These are phyloP conservation scores for Seminavis robusta DNA, from an alignment of 108 stramenopile species.

Conservation along the genomic window DNA sequence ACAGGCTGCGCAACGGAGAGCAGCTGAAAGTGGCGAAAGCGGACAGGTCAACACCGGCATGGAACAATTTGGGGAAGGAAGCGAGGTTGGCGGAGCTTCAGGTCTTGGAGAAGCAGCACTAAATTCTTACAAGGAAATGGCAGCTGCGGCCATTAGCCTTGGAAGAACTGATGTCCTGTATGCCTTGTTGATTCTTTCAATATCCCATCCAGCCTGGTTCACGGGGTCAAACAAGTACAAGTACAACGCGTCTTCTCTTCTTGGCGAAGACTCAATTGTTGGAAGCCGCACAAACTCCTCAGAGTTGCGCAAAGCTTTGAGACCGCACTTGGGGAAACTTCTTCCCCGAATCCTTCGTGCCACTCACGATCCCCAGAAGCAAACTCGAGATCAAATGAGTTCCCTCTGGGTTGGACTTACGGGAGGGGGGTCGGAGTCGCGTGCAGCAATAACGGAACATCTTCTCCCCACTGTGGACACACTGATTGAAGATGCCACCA, in stretches of 20 bases:
- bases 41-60: not conserved
- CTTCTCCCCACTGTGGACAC: constrained; percentile 69
- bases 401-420: constrained; percentile 77
- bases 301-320: constrained; percentile 58
- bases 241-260: constrained; percentile 59
- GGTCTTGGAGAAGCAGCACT: constrained; percentile 80
- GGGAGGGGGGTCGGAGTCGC: constrained; percentile 76
- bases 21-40: constrained; percentile 22
- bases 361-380: constrained; percentile 75
- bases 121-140: constrained; percentile 85
- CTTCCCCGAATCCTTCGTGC: constrained; percentile 78
- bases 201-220: constrained; percentile 72
- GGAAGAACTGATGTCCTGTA: constrained; percentile 75
- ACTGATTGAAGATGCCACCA: constrained; percentile 67
- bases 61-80: constrained; percentile 14
- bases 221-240: constrained; percentile 29
- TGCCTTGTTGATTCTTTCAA: constrained; percentile 67
- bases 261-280: constrained; percentile 42
- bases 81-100: constrained; percentile 73
- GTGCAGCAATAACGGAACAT: constrained; percentile 48
- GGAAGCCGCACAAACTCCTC: constrained; percentile 32
- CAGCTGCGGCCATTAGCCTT: constrained; percentile 55
- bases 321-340: constrained; percentile 70
- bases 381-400: constrained; percentile 82
- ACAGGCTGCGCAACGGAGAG: constrained; percentile 51